phyloP scores from a whole-genome alignment of 1,139 yeast species.

The Eremothecium sinecaudum region DNA sequence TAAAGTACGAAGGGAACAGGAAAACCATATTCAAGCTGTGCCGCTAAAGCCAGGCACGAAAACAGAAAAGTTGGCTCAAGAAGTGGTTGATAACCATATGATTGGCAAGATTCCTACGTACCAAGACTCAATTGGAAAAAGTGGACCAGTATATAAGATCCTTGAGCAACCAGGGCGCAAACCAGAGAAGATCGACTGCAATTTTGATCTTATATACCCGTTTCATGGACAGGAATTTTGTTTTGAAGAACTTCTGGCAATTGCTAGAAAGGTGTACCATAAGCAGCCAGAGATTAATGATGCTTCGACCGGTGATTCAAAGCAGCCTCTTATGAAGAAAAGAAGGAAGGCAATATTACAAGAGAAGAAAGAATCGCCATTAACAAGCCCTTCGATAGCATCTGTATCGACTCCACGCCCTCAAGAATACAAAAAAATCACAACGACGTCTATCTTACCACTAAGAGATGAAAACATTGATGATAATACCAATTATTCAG shows the following conservation, averaged over 20 bases:
- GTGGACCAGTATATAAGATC: slow-evolving; percentile 37
- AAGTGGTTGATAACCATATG: slow-evolving; percentile 43
- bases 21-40: slow-evolving; percentile 48
- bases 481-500: slow-evolving; percentile 7
- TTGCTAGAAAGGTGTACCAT: slow-evolving; percentile 32
- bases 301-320: not conserved
- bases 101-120: slow-evolving; percentile 36
- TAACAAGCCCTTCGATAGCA: not conserved
- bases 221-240: slow-evolving; percentile 44
- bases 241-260: slow-evolving; percentile 54
- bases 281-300: slow-evolving; percentile 5
- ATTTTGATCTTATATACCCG: slow-evolving; percentile 49
- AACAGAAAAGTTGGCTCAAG: slow-evolving; percentile 17
- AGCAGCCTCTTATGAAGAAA: slow-evolving; percentile 3
- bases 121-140: slow-evolving; percentile 32
- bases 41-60: slow-evolving; percentile 41
- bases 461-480: slow-evolving; percentile 18
- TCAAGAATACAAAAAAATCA: slow-evolving; percentile 10
- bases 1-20: slow-evolving; percentile 48
- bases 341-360: slow-evolving; percentile 3
- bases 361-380: slow-evolving; percentile 7
- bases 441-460: slow-evolving; percentile 25
- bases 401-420: not conserved
- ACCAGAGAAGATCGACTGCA: slow-evolving; percentile 55
- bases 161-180: slow-evolving; percentile 51